These are phyloP conservation scores for Neofusicoccum parvum DNA, from an alignment of 2,329 filamentous ascomycete genomes.

Conservation along the genomic window DNA sequence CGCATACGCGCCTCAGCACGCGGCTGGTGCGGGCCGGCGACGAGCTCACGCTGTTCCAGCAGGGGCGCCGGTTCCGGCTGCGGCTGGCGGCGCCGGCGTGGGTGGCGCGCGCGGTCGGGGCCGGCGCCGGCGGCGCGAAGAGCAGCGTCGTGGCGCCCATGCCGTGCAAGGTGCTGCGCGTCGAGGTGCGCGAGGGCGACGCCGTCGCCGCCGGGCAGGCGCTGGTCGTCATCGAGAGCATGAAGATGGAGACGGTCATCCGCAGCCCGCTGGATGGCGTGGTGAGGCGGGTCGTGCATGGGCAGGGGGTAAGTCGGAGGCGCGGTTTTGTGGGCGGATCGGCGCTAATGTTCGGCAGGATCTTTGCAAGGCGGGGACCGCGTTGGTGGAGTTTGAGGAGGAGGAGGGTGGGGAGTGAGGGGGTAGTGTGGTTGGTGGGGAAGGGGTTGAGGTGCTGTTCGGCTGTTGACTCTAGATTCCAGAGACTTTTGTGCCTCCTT, in stretches of 20 bases:
- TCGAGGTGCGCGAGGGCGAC: constrained; percentile 83
- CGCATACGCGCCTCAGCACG: constrained; percentile 75
- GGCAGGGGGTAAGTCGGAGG: constrained; percentile 43
- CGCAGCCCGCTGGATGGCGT: constrained; percentile 52
- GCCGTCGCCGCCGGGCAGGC: constrained; percentile 81
- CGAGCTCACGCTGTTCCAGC: constrained; percentile 75
- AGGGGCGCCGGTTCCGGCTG: constrained; percentile 60
- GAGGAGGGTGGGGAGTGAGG: background rate
- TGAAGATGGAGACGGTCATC: constrained; percentile 62
- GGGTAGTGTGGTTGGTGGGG: background rate
- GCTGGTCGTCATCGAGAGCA: constrained; percentile 69
- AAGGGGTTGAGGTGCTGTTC: too few relatives aligned
- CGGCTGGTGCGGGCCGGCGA: constrained; percentile 69
- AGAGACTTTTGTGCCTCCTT: too few relatives aligned
- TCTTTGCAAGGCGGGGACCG: constrained; percentile 25
- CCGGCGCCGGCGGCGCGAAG: constrained; percentile 52
- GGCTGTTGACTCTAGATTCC: too few relatives aligned
- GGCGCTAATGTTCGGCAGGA: constrained; percentile 25
- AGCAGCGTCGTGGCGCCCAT: constrained; percentile 91
- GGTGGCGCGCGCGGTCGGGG: constrained; percentile 77
- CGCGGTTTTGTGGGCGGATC: too few relatives aligned
- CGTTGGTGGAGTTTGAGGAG: background rate
- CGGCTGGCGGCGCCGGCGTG: constrained; percentile 66
- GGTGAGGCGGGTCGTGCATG: constrained; percentile 52
- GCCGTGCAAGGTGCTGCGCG: constrained; percentile 94